Evolutionary conservation across 1,284 basidiomycete genomes (phyloP).

Genomic region (Leccinum griseonigrum): DNA sequence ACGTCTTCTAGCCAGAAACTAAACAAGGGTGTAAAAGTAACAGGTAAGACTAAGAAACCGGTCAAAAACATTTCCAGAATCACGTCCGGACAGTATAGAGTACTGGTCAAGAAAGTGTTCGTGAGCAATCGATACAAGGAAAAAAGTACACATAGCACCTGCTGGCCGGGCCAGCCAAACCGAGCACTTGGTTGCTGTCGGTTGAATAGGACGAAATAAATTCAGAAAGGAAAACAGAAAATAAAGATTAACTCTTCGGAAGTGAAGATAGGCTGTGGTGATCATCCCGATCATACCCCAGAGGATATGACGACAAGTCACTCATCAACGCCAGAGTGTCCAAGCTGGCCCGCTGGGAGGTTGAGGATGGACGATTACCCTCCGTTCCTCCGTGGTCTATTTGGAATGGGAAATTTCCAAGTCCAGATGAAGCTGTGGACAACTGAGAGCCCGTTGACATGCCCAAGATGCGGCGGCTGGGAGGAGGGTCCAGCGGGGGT

Average conservation of each 20-base stretch:
- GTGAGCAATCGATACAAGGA: conserved; percentile 25
- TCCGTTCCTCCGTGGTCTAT: conserved; percentile 56
- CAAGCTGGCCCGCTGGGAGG: conserved; percentile 63
- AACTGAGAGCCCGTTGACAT: conserved; percentile 70
- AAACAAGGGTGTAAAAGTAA: conserved; percentile 6
- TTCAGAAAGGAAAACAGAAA: conserved; percentile 1
- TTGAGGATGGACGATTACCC: conserved; percentile 24
- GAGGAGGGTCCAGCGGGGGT: conserved; percentile 44
- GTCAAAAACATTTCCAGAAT: conserved; percentile 4
- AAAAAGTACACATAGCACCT: conserved; percentile 27
- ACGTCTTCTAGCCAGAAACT: conserved; percentile 4
- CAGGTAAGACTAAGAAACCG: conserved; percentile 7
- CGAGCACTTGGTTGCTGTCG: conserved; percentile 9
- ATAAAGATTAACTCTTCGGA: conserved; percentile 25
- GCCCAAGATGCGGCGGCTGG: conserved; percentile 55
- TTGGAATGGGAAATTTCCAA: conserved; percentile 80
- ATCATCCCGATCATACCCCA: conserved; percentile 62
- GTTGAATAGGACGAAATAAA: conserved; percentile 8
- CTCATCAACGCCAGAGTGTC: conserved; percentile 78
- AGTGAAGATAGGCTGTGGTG: conserved; percentile 32
- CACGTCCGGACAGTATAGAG: conserved; percentile 5
- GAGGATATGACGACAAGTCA: conserved; percentile 75
- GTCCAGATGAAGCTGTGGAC: conserved; percentile 70
- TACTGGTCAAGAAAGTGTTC: conserved; percentile 13
- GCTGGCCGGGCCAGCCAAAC: conserved; percentile 29